A percentile compares a stretch with the other conserved stretches of the same genome.
Evolutionary conservation across 202 grass and related monocot species (phyloP).

Genomic region (Panicum virgatum): DNA sequence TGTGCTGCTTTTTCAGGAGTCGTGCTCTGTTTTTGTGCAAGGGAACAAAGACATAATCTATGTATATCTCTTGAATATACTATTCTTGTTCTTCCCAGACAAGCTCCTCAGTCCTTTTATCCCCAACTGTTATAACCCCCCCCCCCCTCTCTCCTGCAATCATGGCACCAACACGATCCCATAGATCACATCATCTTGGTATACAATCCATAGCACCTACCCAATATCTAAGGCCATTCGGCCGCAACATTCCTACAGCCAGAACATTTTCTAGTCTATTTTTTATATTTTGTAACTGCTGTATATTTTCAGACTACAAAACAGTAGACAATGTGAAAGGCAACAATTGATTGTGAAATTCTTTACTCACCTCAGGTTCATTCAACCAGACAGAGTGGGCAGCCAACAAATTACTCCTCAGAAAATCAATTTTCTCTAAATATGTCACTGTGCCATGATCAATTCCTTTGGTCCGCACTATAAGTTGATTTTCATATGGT

Average conservation of each 20-base stretch:
- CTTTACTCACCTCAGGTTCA: conserved; percentile 62
- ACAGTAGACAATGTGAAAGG: conserved; percentile 15
- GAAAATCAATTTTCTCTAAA: conserved; percentile 87
- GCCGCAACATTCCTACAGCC: background rate
- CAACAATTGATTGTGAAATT: conserved; percentile 2
- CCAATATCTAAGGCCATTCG: background rate
- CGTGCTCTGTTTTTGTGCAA: background rate
- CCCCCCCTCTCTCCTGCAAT: background rate
- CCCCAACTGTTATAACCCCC: background rate
- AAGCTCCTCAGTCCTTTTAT: background rate
- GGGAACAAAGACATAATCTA: background rate
- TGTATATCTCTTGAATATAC: background rate
- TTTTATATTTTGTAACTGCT: background rate
- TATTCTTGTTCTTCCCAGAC: background rate
- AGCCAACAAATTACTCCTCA: conserved; percentile 83
- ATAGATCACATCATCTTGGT: background rate
- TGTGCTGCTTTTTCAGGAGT: background rate
- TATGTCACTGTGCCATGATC: conserved; percentile 95
- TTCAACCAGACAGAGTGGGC: conserved; percentile 95
- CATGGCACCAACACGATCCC: background rate
- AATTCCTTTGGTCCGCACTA: conserved; percentile 64
- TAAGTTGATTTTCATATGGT: conserved; percentile 86
- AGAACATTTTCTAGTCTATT: background rate
- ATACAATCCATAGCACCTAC: background rate
- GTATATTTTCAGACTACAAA: background rate